These are phyloP conservation scores for Sporothrix protearum DNA, from an alignment of 2,329 filamentous ascomycete genomes.

Conservation along the genomic window DNA sequence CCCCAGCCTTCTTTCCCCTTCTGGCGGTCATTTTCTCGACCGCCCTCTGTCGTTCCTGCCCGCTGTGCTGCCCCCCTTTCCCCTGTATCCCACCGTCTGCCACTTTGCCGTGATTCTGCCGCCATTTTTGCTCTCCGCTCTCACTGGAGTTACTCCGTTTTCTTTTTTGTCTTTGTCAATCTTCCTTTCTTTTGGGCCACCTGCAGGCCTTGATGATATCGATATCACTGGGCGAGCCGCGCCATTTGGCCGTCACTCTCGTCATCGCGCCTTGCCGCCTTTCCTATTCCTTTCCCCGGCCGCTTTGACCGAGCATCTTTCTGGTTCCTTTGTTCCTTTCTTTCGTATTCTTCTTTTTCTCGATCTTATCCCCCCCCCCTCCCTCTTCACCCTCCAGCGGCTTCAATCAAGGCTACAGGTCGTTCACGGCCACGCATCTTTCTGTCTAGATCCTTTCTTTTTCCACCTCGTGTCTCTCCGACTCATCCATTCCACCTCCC, in stretches of 20 bases:
- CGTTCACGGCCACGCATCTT: neutral
- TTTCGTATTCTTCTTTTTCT: neutral
- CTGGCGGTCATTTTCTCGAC: constrained; percentile 20
- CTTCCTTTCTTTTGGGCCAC: constrained; percentile 1
- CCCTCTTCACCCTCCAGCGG: neutral
- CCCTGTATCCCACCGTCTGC: neutral
- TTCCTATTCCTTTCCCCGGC: neutral
- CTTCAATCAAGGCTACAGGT: neutral
- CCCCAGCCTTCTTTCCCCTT: constrained; percentile 27
- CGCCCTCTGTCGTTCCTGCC: constrained; percentile 8
- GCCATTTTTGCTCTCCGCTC: neutral
- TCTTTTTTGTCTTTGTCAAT: constrained; percentile 1
- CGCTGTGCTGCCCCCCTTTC: neutral
- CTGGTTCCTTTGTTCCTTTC: neutral
- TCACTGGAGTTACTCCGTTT: neutral
- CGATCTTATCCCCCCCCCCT: neutral
- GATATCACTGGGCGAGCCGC: constrained; percentile 17
- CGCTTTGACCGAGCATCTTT: neutral
- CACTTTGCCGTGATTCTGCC: neutral
- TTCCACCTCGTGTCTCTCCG: neutral
- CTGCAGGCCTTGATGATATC: constrained; percentile 20
- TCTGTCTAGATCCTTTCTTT: neutral
- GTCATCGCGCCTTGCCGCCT: constrained; percentile 14
- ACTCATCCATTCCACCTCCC: neutral
- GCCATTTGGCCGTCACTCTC: constrained; percentile 23